Percentiles rank a stretch among this genome's conserved stretches.
Evolutionary conservation across 495 filamentous ascomycete genomes (phyloP).

Genomic region (Aspergillus conjunctus): DNA sequence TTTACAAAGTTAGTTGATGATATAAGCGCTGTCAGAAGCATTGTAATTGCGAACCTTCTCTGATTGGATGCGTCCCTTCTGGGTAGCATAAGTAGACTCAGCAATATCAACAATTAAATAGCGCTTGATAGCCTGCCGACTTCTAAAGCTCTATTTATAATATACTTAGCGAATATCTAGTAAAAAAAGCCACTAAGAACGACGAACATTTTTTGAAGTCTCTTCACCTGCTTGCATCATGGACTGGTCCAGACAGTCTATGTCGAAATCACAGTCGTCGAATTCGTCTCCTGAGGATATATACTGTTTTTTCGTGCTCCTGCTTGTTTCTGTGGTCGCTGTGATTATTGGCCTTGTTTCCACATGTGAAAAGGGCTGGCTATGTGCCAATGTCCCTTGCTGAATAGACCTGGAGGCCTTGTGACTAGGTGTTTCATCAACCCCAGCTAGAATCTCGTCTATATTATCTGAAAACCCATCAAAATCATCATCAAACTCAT

Average conservation of each 20-base stretch:
- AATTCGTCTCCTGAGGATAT: conserved; percentile 46
- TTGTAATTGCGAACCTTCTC: conserved; percentile 65
- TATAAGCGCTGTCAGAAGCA: not conserved
- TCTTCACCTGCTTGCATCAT: conserved; percentile 41
- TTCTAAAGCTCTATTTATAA: conserved; percentile 53
- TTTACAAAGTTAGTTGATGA: conserved; percentile 42
- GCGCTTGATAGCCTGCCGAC: conserved; percentile 73
- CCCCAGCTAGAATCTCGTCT: conserved; percentile 43
- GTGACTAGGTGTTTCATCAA: conserved; percentile 52
- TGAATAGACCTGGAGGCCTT: conserved; percentile 32
- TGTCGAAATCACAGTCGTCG: conserved; percentile 47
- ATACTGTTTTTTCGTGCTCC: conserved; percentile 16
- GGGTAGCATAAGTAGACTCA: conserved; percentile 63
- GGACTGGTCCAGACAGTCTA: conserved; percentile 48
- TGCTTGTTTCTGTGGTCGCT: not conserved
- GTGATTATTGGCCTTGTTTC: not conserved
- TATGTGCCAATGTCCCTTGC: conserved; percentile 7
- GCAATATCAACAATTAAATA: conserved; percentile 75
- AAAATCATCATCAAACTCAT: conserved; percentile 68
- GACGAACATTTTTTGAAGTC: conserved; percentile 43
- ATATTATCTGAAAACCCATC: conserved; percentile 58
- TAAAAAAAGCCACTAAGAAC: conserved; percentile 39
- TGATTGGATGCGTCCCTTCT: conserved; percentile 57
- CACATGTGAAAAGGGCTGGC: conserved; percentile 12
- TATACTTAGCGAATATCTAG: conserved; percentile 47